A percentile compares a stretch with the other conserved stretches of the same genome.
These are phyloP conservation scores for Boletellus dicymbophilus DNA, from an alignment of 1,284 basidiomycete genomes.

Conservation along the genomic window DNA sequence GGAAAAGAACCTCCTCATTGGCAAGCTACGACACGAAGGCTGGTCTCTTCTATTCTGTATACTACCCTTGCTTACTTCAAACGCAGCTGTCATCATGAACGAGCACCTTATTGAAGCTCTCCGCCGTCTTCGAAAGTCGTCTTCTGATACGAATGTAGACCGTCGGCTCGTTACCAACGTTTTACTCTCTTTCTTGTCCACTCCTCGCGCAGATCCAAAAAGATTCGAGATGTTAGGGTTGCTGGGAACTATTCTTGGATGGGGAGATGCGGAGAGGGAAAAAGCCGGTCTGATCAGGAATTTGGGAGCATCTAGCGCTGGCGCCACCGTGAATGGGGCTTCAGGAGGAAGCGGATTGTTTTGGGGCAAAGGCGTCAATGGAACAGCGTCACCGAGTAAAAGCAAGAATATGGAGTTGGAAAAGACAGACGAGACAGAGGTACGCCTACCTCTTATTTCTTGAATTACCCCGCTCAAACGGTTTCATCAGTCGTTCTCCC, in stretches of 20 bases:
- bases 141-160: constrained; percentile 90
- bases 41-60: constrained; percentile 1
- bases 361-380: constrained; percentile 45
- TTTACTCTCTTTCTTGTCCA: constrained; percentile 88
- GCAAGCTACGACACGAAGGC: constrained; percentile 96
- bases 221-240: constrained; percentile 96
- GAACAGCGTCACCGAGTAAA: constrained; percentile 40
- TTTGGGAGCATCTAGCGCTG: constrained; percentile 49
- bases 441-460: constrained; percentile 24
- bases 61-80: not conserved
- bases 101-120: constrained; percentile 98
- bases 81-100: constrained; percentile 88
- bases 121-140: constrained; percentile 85
- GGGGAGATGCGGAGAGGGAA: constrained; percentile 90
- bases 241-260: constrained; percentile 86
- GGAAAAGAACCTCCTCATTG: constrained; percentile 91
- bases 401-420: constrained; percentile 57
- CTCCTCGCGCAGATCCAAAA: constrained; percentile 90
- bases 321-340: constrained; percentile 4
- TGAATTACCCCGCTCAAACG: not conserved
- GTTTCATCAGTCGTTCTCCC: constrained; percentile 80
- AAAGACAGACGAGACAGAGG: constrained; percentile 79
- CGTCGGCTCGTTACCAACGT: constrained; percentile 94
- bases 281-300: constrained; percentile 64
- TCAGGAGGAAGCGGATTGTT: constrained; percentile 37